Conservation (phyloP, 257 asterid genomes). For the Primulina eburnea region DNA sequence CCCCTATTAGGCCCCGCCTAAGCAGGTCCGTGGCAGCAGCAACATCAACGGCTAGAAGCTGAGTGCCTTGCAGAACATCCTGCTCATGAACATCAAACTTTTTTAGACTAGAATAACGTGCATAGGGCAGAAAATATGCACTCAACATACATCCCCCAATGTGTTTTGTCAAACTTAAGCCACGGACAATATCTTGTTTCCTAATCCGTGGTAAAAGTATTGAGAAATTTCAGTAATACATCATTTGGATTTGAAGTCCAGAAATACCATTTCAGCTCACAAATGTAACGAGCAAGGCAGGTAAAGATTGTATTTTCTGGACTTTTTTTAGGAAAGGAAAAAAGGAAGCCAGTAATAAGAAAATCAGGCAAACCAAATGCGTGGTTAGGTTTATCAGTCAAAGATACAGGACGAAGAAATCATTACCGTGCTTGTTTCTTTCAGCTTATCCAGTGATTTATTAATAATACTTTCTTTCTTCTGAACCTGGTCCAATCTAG, state of each 20-base stretch:
- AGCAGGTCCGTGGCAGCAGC: conserved; percentile 82
- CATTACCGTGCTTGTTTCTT: conserved; percentile 84
- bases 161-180: conserved; percentile 1
- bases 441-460: conserved; percentile 84
- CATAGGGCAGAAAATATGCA: background rate
- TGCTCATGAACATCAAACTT: conserved; percentile 30
- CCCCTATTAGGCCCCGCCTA: conserved; percentile 70
- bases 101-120: background rate
- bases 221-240: background rate
- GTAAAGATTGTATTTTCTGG: background rate
- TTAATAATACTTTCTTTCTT: conserved; percentile 67
- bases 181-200: background rate
- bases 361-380: conserved; percentile 8
- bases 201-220: background rate
- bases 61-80: conserved; percentile 98
- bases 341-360: background rate
- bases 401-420: conserved; percentile 25
- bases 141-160: background rate
- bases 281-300: conserved; percentile 12
- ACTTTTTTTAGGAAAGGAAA: background rate
- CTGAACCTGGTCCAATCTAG: conserved; percentile 45
- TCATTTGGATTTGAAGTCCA: conserved; percentile 1
- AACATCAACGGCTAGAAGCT: conserved; percentile 94
- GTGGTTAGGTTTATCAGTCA: conserved; percentile 9
- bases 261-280: conserved; percentile 20